These are phyloP conservation scores for Exophiala sp. DNA, from an alignment of 2,329 filamentous ascomycete species.

Conservation along the genomic window DNA sequence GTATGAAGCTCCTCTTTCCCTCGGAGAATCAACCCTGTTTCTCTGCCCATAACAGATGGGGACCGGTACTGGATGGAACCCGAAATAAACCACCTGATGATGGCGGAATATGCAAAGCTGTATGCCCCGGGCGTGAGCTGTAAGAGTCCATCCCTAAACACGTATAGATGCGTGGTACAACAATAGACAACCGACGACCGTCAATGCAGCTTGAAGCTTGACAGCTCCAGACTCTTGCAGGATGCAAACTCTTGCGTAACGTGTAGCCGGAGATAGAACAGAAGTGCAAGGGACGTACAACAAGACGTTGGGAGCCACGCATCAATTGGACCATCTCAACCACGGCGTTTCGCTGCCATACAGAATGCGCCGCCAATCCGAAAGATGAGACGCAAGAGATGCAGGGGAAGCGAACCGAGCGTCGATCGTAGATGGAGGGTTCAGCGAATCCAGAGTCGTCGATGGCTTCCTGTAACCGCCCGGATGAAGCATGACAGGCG, in stretches of 20 bases:
- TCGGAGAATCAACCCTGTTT: no score
- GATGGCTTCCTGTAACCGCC: conserved; percentile 2
- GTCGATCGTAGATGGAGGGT: neutral
- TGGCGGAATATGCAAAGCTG: no score
- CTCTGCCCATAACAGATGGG: no score
- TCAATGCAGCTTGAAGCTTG: no score
- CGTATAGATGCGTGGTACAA: no score
- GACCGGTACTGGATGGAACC: no score
- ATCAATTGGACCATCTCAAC: neutral
- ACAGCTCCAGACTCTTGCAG: no score
- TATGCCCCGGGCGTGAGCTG: no score
- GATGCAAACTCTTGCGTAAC: no score
- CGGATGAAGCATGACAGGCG: neutral
- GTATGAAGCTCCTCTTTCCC: neutral
- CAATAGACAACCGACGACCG: no score
- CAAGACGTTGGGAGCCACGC: neutral
- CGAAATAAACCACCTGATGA: no score
- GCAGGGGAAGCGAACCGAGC: conserved; percentile 1
- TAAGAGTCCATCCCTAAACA: no score
- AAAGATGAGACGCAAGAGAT: conserved; percentile 5
- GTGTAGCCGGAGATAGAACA: neutral
- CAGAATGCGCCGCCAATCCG: neutral
- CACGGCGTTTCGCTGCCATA: neutral
- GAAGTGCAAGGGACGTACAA: neutral
- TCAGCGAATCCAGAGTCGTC: neutral